Base-by-base conservation (phyloP, 371 early-diverging fungal genomes). In the Mucor ambiguus region DNA sequence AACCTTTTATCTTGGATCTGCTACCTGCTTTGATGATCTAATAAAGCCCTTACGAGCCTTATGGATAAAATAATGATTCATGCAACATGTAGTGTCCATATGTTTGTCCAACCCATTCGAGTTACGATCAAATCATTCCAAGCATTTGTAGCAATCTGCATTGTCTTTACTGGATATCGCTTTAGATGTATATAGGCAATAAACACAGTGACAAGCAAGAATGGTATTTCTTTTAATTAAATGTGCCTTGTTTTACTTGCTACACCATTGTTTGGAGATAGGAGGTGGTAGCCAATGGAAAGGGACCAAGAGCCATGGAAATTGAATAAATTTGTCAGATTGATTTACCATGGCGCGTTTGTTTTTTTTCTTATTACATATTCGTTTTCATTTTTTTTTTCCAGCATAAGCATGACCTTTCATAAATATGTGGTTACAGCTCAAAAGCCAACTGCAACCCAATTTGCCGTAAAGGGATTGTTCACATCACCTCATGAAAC, bases 401-500 rank as follows among this genome's bases (percentile, higher is more conserved):
- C 11, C 22, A 46, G 46, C 22, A 54, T 54, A 14, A 29, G 18
- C 20, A 83, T 83, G 83, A 73, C 77, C 55, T 74, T 65, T 58
- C 77, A 78, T 38, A 79, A 83, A 57, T 84, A 84, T 69, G 84
- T 84, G 38, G 84, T 84, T 24, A 84, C 81, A 33, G 84, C 84
- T 24, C 84, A 84, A 43, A 84, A 81, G 66, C 74, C 81, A 35
- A 84, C 84, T 28, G 76, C 84, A 16, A 79, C 79, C 0, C 80
- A 84, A 37, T 81, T 78, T 48, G 82, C 90, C 33, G 81, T 88
- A 41, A 86, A 84, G 62, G 90, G 89, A 20, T 77, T 79, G 22
- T 90, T 92, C 68, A 91, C 90, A 24, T 82, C 84, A 26, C 85
- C 87, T 32, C 63, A 78, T 37, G 89, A 89, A 58, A 76, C 79